Base-by-base conservation (phyloP, 129 eudicot genomes). In the Calendula officinalis region DNA sequence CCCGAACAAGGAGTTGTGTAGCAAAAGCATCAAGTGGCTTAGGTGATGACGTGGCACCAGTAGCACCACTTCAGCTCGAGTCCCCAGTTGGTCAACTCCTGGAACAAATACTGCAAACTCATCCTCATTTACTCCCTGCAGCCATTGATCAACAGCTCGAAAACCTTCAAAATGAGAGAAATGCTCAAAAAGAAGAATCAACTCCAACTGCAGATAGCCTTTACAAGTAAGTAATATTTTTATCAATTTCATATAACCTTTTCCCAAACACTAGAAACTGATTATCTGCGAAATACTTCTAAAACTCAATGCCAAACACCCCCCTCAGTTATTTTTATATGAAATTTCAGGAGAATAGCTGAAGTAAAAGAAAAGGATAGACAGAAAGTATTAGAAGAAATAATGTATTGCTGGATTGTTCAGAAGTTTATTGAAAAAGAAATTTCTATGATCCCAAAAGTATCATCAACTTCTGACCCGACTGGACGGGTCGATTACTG, bases 101-200 rank as follows among this genome's bases (percentile, higher is more conserved):
- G 84, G 83, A 72, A 22, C 87, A 89, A 69, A 83, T 94, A n/a
- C 41, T 85, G 74, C 91, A 81, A 69, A 86, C 82, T 45, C 92
- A 94, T 65, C 97, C 95, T 14, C 97, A 89, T 80, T 82, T 88
- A 11, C 87, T 86, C 67, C 90, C 90, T 60, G 88, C 91, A 59
- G 82, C 99, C 72, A 78, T 87, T 60, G 97, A 89, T 64, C 97
- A 94, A 71, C 97, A 88, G 81, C 99, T 94, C 30, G 95, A 94
- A 80, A 78, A 70, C 62, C 87, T 94, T 60, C 77, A 79, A 70
- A 83, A 43, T 32, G 88, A 83, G 30, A 89, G 86, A 72, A 86
- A 85, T 54, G 80, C 81, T 47, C 68, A 79, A 48, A 76, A 60
- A 48, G 78, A 83, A 78, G 84, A 71, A 70, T 47, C 75, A 52